Evolutionary conservation across 306 rosid species (phyloP), one percentile per base, ranked within the genome.

Genomic region (Vachellia collinsii): DNA sequence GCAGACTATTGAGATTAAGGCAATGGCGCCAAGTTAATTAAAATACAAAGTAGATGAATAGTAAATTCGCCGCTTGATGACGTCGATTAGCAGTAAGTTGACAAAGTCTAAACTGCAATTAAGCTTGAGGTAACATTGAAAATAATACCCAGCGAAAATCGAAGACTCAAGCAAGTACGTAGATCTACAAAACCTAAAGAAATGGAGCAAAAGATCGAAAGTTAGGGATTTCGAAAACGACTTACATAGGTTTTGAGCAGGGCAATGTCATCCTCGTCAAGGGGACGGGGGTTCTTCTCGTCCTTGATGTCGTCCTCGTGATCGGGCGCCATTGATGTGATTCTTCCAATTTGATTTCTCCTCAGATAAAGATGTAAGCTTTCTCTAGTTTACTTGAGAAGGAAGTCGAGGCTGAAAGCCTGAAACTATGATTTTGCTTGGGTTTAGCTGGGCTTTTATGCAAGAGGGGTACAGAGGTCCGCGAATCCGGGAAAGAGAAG

Each of bases 231-330:
- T 9, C 0, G 36, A 47, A 34, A 71, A 70, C 65, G 73, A 37
- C 80, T 56, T 83, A 95, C 99, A 19, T 95, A 95, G 48, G 99
- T 95, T 84, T 93, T 95, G 82, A 95, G 98, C 25, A 95, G 92
- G 13, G 97, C 98, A 53, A 93, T 95, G 74, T 95, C 98, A 79
- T 93, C 99, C 82, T 95, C 99, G 19, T 95, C 99, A 22, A 93
- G 98, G 19, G 99, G 99, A 46, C 86, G 90, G 34, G 98, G 98
- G 80, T 93, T 95, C 93, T 95, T 95, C 97, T 95, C 99, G 85
- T 95, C 99, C 86, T 95, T 95, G 88, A 95, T 41, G 39, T 93
- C 97, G 51, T 93, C 94, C 77, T 95, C 99, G 3, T 89, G 91
- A 43, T 93, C 97, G 0, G 84, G 78, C 17, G 99, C 96, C 99